These are phyloP conservation scores for Fusarium goolgardi DNA, from an alignment of 2,329 filamentous ascomycete species.

Conservation along the genomic window DNA sequence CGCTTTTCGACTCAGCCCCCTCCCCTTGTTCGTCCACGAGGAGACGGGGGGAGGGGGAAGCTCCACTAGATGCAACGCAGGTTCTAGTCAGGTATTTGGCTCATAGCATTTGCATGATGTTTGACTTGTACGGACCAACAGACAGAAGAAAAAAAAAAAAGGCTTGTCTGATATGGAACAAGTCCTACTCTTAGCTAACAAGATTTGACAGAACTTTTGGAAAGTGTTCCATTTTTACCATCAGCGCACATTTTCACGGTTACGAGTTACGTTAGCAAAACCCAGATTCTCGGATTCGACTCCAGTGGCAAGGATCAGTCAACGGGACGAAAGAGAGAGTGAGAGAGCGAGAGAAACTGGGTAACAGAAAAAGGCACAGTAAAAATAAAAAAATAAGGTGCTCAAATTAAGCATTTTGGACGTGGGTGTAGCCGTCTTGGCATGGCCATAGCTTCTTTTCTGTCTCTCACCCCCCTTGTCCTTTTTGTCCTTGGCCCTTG, in stretches of 20 bases:
- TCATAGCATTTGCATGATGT: constrained; percentile 28
- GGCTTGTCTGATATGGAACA: constrained; percentile 25
- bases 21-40: background rate
- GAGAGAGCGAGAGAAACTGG: background rate
- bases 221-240: background rate
- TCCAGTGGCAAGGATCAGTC: background rate
- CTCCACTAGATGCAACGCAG: background rate
- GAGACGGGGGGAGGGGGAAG: background rate
- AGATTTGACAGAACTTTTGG: constrained; percentile 35
- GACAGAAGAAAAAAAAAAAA: background rate
- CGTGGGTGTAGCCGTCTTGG: constrained; percentile 43
- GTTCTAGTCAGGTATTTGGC: constrained; percentile 19
- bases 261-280: background rate
- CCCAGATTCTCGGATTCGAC: background rate
- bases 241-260: background rate
- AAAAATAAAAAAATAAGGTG: constrained; percentile 30
- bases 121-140: constrained; percentile 1
- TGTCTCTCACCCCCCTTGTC: background rate
- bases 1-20: constrained; percentile 28
- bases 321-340: background rate
- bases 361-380: background rate
- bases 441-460: constrained; percentile 13
- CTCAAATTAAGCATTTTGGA: constrained; percentile 31
- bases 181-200: constrained; percentile 13
- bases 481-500: background rate